A percentile compares a stretch with the other conserved stretches of the same genome.
Evolutionary conservation across 306 rosid species (phyloP).

Genomic region (Lathyrus aphaca): DNA sequence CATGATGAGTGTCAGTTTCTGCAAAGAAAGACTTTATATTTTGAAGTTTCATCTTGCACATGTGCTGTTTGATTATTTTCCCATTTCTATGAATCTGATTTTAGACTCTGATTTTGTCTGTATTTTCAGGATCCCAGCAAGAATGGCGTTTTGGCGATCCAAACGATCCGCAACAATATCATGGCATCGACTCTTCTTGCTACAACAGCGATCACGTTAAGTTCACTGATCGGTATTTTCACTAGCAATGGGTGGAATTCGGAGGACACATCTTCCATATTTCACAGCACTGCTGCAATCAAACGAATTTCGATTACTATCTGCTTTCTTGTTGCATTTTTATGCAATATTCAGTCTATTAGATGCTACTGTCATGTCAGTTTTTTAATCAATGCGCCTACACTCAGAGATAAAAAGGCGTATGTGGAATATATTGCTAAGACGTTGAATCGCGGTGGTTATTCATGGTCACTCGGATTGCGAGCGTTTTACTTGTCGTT

Average conservation of each 20-base stretch:
- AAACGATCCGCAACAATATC: slow-evolving; percentile 84
- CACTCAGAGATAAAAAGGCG: slow-evolving; percentile 51
- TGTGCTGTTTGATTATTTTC: too few species aligned
- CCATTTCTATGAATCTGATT: too few species aligned
- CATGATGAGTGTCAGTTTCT: slow-evolving; percentile 69
- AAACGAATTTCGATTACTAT: slow-evolving; percentile 68
- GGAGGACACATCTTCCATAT: slow-evolving; percentile 37
- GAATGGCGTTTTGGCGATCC: slow-evolving; percentile 80
- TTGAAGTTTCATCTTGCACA: too few species aligned
- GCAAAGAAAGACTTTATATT: too few species aligned
- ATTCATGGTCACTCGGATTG: slow-evolving; percentile 79
- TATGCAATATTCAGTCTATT: slow-evolving; percentile 85
- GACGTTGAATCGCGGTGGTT: slow-evolving; percentile 73
- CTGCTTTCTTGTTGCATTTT: slow-evolving; percentile 84
- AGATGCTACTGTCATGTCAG: slow-evolving; percentile 87
- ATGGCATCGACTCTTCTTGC: slow-evolving; percentile 88
- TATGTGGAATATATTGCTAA: slow-evolving; percentile 57
- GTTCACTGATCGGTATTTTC: slow-evolving; percentile 80
- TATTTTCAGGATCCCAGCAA: slow-evolving; percentile 78
- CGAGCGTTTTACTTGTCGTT: slow-evolving; percentile 84
- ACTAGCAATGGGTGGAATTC: slow-evolving; percentile 52
- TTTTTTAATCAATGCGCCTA: slow-evolving; percentile 77
- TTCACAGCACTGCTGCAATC: slow-evolving; percentile 43
- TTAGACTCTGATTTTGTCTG: not conserved
- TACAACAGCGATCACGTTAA: slow-evolving; percentile 80